Evolutionary conservation across 768 basidiomycete species (phyloP).

Genomic region (Lactifluus rugatus): DNA sequence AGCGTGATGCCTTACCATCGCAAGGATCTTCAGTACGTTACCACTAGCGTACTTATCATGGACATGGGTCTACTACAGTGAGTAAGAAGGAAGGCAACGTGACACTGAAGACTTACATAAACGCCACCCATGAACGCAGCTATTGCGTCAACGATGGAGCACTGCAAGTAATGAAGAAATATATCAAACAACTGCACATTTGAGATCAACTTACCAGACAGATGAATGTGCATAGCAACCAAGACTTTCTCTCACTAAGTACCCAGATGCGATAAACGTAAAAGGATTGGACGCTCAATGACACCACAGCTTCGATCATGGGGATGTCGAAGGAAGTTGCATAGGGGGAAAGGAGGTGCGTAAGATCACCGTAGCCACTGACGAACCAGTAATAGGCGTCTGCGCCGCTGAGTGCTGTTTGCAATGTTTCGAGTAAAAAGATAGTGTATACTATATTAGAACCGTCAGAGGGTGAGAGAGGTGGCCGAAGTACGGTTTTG

Average conservation of each 20-base stretch:
- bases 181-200: neutral
- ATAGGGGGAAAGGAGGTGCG: conserved; percentile 14
- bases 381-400: conserved; percentile 26
- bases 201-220: neutral
- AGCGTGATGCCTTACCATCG: neutral
- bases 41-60: neutral
- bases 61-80: neutral
- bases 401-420: conserved; percentile 16
- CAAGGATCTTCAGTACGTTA: neutral
- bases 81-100: neutral
- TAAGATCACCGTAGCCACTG: conserved; percentile 24
- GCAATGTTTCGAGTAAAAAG: conserved; percentile 19
- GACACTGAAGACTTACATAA: neutral
- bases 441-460: conserved; percentile 20
- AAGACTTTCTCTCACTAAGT: neutral
- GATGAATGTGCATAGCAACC: neutral
- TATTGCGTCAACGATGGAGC: neutral
- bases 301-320: conserved; percentile 1
- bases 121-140: neutral
- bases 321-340: conserved; percentile 17
- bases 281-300: neutral
- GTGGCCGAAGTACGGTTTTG: neutral
- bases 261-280: conserved; percentile 2
- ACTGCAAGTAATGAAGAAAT: neutral
- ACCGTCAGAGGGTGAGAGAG: neutral